Conservation (phyloP, 352 stramenopile species). For the Poterioochromonas sp. region DNA sequence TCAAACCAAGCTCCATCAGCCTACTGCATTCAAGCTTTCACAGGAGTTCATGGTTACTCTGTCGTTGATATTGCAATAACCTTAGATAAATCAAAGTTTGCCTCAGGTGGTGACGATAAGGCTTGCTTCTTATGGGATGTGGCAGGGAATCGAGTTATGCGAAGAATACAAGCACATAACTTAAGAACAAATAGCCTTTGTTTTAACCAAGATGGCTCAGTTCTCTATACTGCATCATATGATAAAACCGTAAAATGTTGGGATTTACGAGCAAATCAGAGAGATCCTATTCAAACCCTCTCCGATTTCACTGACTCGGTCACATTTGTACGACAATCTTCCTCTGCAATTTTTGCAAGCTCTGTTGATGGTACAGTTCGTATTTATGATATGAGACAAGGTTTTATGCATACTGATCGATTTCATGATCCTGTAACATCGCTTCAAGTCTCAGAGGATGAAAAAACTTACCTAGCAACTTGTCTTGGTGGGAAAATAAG, state of each 20-base stretch:
- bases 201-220: background rate
- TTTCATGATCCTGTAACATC: background rate
- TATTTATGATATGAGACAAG: constrained; percentile 22
- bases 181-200: background rate
- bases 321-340: background rate
- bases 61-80: constrained; percentile 14
- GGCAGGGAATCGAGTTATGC: background rate
- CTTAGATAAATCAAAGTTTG: constrained; percentile 21
- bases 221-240: constrained; percentile 14
- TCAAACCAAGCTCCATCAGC: background rate
- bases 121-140: constrained; percentile 17
- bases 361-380: constrained; percentile 23
- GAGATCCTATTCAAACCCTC: background rate
- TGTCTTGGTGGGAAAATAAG: no score
- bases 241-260: constrained; percentile 9
- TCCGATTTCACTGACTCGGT: constrained; percentile 2
- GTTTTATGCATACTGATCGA: background rate
- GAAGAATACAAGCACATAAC: constrained; percentile 1
- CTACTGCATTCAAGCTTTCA: background rate
- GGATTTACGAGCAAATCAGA: background rate
- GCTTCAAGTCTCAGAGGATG: background rate
- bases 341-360: background rate
- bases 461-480: background rate
- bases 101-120: constrained; percentile 1
- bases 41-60: constrained; percentile 10